These are phyloP conservation scores for Neoscytalidium dimidiatum DNA, from an alignment of 2,329 filamentous ascomycete genomes.

Conservation along the genomic window DNA sequence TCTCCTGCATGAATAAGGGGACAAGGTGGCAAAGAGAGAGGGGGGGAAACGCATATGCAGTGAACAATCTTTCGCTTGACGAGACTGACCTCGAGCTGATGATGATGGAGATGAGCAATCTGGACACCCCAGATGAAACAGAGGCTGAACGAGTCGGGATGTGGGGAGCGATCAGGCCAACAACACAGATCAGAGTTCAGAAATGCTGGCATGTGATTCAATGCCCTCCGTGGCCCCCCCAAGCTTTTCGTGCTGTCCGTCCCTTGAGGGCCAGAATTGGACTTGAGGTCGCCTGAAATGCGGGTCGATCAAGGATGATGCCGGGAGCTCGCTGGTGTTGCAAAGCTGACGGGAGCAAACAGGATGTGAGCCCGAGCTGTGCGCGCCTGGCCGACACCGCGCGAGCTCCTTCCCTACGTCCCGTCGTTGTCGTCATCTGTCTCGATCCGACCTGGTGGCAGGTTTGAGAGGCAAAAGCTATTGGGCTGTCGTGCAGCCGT, in stretches of 20 bases:
- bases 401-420: neutral
- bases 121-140: neutral
- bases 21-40: neutral
- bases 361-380: neutral
- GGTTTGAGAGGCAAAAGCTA: neutral
- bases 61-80: neutral
- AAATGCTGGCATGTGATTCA: neutral
- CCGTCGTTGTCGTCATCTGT: neutral
- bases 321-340: neutral
- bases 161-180: neutral
- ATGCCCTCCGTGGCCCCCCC: neutral
- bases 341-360: neutral
- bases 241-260: neutral
- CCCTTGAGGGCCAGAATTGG: neutral
- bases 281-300: neutral
- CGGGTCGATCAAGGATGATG: constrained; percentile 2
- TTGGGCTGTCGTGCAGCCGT: neutral
- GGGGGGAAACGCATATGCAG: neutral
- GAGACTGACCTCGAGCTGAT: neutral
- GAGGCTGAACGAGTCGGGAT: neutral
- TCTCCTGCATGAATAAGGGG: neutral
- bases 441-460: neutral
- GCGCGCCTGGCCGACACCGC: neutral
- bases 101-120: neutral
- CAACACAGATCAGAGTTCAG: neutral